Base-by-base conservation (phyloP, 169 alveolate genomes). In the Toxoplasma gondii region DNA sequence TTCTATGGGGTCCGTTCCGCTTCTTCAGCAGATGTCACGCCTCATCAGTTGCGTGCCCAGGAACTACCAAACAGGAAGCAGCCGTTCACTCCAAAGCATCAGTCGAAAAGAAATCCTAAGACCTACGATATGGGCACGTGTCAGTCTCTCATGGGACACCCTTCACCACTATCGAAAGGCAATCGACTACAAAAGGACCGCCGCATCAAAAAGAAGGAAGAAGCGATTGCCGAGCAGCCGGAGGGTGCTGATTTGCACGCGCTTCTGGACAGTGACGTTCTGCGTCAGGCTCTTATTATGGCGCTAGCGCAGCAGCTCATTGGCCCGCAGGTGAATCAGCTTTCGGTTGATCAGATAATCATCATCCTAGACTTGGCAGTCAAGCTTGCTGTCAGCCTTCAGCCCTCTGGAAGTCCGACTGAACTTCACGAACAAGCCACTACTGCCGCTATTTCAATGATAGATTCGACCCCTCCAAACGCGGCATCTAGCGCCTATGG, bases 281-380 rank as follows among this genome's bases (percentile, higher is more conserved):
- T 82, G 41, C 90, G 90, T 17, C 54, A 43, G 41, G 90, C 90
- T 17, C 67, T 82, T 27, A 82, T 82, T 44, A 53, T 83, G 69
- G 82, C 91, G 27, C 88, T 91, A 29, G 94, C 94, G 41, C 90
- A 70, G 91, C 94, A 91, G 94, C 83, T 91, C 70, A 84, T 91
- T 0, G 94, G 94, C 64, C 94, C 94, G 44, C 94, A 91, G 69
- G 94, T 86, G 1, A 45, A 31, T 34, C 82, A 81, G 64, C 84
- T 91, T 53, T 70, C 94, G 53, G 90, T 91, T 17, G 84, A 84
- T 43, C 94, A 91, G 83, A 17, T 91, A 74, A 74, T 70, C 58
- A 58, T 91, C 43, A 53, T 86, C 12, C 34, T 91, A 78, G 94
- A 91, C 31, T 64, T 91, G 53, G 94, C 94, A 31, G 58, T 91